These are phyloP conservation scores for Xylaria flabelliformis DNA, from an alignment of 495 filamentous ascomycete species.

Conservation along the genomic window DNA sequence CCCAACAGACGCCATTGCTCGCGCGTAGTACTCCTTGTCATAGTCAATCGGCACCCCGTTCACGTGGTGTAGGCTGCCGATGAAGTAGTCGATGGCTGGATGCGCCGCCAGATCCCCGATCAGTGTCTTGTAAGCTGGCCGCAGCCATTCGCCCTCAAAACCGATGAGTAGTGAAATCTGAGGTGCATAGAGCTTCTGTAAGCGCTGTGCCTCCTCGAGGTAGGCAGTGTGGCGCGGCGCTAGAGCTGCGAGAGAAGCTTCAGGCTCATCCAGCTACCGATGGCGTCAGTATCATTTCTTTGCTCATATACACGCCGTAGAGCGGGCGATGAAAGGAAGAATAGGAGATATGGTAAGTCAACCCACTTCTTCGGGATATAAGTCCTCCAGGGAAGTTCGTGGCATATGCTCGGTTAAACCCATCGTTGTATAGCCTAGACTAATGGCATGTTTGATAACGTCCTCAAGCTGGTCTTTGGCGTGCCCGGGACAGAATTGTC, in stretches of 20 bases:
- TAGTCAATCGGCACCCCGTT: conserved; percentile 88
- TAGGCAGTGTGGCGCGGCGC: conserved; percentile 70
- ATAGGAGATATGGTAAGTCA: conserved; percentile 5
- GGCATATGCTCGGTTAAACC: conserved; percentile 98
- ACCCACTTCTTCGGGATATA: conserved; percentile 90
- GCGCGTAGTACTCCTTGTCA: conserved; percentile 68
- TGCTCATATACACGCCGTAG: conserved; percentile 23
- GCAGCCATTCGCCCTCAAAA: conserved; percentile 93
- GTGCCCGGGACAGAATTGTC: conserved; percentile 93
- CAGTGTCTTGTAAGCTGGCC: conserved; percentile 64
- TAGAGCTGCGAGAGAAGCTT: conserved; percentile 48
- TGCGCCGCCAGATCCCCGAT: conserved; percentile 64
- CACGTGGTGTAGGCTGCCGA: conserved; percentile 92
- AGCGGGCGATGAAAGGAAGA: not conserved
- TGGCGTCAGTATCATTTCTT: not conserved
- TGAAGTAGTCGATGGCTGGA: conserved; percentile 79
- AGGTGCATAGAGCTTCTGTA: conserved; percentile 71
- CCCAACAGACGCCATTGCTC: conserved; percentile 47
- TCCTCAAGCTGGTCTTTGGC: conserved; percentile 84
- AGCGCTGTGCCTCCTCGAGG: conserved; percentile 69
- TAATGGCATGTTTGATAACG: conserved; percentile 80
- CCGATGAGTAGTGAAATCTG: conserved; percentile 85
- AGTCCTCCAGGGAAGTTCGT: conserved; percentile 70
- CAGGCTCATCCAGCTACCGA: conserved; percentile 44
- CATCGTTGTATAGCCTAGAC: conserved; percentile 77